A percentile compares a stretch with the other conserved stretches of the same genome.
These are phyloP conservation scores for Aspergillus incahuasiensis DNA, from an alignment of 495 filamentous ascomycete species.

Conservation along the genomic window DNA sequence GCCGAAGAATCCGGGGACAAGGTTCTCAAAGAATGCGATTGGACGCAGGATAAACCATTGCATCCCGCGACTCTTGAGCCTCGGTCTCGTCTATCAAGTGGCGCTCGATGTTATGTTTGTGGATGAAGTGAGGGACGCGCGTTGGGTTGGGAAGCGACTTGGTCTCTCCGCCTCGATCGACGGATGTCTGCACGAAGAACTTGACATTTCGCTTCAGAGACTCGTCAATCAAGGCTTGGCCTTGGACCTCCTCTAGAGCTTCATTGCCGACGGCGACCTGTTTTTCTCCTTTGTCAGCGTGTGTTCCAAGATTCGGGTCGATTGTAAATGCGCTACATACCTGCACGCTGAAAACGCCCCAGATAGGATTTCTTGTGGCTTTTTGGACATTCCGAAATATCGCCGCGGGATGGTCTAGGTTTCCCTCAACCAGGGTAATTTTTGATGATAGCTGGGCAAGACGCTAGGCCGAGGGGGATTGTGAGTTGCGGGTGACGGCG, in stretches of 20 bases:
- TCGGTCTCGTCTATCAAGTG: conserved; percentile 46
- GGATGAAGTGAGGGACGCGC: conserved; percentile 55
- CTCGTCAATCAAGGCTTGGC: conserved; percentile 55
- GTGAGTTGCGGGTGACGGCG: conserved; percentile 60
- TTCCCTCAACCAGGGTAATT: conserved; percentile 53
- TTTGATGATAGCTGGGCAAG: conserved; percentile 40
- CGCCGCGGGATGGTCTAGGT: conserved; percentile 44
- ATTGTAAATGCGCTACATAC: conserved; percentile 12
- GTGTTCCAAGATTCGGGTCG: no score
- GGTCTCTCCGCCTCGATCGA: conserved; percentile 60
- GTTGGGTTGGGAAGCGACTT: conserved; percentile 52
- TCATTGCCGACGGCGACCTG: conserved; percentile 41
- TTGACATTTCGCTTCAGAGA: conserved; percentile 53
- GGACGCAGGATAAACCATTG: conserved; percentile 58
- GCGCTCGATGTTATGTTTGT: conserved; percentile 61
- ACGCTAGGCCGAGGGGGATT: conserved; percentile 48
- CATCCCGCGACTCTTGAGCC: conserved; percentile 36
- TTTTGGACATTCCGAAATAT: conserved; percentile 50
- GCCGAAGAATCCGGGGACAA: conserved; percentile 53
- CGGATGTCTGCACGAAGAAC: conserved; percentile 62
- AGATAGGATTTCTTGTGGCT: conserved; percentile 39
- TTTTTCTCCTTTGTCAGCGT: neutral
- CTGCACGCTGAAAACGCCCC: conserved; percentile 50
- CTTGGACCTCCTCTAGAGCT: conserved; percentile 52
- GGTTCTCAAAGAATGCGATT: conserved; percentile 64